Conservation (phyloP, 768 basidiomycete species). For the Asterophora lycoperdoides region DNA sequence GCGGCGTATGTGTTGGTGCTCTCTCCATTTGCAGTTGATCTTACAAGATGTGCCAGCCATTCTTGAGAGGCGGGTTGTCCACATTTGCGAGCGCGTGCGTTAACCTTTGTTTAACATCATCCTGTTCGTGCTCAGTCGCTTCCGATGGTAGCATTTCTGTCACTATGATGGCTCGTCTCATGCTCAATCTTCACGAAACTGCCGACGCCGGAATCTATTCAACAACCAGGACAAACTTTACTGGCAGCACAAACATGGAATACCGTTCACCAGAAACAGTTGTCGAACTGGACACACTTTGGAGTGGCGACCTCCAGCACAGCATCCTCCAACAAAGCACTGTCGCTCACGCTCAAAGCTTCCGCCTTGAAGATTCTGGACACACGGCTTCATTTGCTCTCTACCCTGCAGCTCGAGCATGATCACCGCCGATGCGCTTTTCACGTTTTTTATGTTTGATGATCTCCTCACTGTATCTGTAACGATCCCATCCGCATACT, state of each 20-base stretch:
- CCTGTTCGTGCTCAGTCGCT: background rate
- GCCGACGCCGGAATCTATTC: constrained; percentile 32
- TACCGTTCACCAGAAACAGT: constrained; percentile 5
- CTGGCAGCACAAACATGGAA: constrained; percentile 20
- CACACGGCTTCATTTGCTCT: background rate
- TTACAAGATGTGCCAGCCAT: constrained; percentile 28
- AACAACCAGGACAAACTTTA: constrained; percentile 15
- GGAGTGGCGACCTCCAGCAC: constrained; percentile 13
- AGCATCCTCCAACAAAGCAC: background rate
- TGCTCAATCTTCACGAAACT: constrained; percentile 49
- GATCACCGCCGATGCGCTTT: background rate
- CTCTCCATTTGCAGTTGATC: background rate
- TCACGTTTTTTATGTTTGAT: background rate
- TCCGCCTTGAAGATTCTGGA: background rate
- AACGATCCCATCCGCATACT: background rate
- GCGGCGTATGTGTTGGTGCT: constrained; percentile 19
- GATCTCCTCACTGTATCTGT: background rate
- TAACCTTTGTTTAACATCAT: background rate
- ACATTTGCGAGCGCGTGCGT: constrained; percentile 47
- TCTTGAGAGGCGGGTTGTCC: constrained; percentile 43
- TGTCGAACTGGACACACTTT: constrained; percentile 27
- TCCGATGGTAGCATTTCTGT: constrained; percentile 38
- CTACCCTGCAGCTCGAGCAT: background rate
- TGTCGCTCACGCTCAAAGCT: background rate
- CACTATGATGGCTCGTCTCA: constrained; percentile 50